Evolutionary conservation across 176 grass and related monocot species (phyloP).

Genomic region (Avena sativa): DNA sequence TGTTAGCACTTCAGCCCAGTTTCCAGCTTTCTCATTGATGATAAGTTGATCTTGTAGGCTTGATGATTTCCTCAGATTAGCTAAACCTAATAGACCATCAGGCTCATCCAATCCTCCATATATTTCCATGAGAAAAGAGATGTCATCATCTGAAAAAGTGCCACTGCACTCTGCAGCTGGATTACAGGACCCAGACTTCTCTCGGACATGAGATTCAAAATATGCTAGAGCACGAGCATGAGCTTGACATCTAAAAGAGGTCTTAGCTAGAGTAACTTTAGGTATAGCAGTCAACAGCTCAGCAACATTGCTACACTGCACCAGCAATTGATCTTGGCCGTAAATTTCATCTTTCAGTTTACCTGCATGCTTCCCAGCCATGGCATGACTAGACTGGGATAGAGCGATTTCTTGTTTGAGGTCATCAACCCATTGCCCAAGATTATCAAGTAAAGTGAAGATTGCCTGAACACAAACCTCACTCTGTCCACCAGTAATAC

Average conservation of each 20-base stretch:
- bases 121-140: slow-evolving; percentile 98
- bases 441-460: slow-evolving; percentile 98
- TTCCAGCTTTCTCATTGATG: slow-evolving; percentile 95
- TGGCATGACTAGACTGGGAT: slow-evolving; percentile 58
- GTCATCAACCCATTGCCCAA: slow-evolving; percentile 98
- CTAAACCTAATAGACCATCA: slow-evolving; percentile 88
- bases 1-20: slow-evolving; percentile 94
- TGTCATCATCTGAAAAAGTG: slow-evolving; percentile 90
- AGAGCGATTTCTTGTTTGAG: slow-evolving; percentile 91
- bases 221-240: slow-evolving; percentile 94
- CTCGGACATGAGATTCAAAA: slow-evolving; percentile 84
- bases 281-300: slow-evolving; percentile 85
- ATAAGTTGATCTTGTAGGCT: slow-evolving; percentile 94
- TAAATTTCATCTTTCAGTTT: slow-evolving; percentile 61
- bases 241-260: slow-evolving; percentile 91
- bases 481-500: slow-evolving; percentile 73
- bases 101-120: slow-evolving; percentile 96
- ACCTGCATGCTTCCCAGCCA: slow-evolving; percentile 52
- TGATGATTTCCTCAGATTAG: slow-evolving; percentile 85
- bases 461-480: slow-evolving; percentile 95
- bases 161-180: slow-evolving; percentile 80
- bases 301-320: slow-evolving; percentile 81
- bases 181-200: slow-evolving; percentile 91
- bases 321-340: slow-evolving; percentile 68
- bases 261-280: slow-evolving; percentile 93